Evolutionary conservation across 2,329 filamentous ascomycete species (phyloP).

Genomic region (Penicillium sp.): DNA sequence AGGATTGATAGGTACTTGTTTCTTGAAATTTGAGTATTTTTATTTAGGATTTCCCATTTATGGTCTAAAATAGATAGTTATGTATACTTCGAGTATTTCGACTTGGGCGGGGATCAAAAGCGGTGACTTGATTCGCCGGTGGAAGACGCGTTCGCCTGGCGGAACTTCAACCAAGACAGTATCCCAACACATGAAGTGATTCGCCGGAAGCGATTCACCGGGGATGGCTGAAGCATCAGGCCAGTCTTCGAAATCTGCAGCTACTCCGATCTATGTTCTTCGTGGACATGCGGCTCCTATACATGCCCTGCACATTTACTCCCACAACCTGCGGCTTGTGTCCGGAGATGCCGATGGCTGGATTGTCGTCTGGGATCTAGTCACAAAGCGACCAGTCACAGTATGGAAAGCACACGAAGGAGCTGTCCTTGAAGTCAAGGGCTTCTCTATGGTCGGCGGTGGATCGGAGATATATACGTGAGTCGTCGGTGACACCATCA

Average conservation of each 20-base stretch:
- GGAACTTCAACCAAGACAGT: background rate
- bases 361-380: slow-evolving; percentile 82
- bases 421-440: slow-evolving; percentile 73
- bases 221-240: slow-evolving; percentile 13
- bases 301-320: slow-evolving; percentile 75
- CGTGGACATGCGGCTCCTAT: slow-evolving; percentile 83
- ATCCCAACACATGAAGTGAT: background rate
- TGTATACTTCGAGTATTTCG: too few relatives aligned
- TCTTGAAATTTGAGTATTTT: too few relatives aligned
- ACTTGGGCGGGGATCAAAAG: background rate
- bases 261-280: slow-evolving; percentile 71
- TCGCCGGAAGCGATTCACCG: background rate
- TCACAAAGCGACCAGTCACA: slow-evolving; percentile 76
- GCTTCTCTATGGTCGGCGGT: slow-evolving; percentile 54
- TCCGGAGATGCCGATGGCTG: slow-evolving; percentile 92
- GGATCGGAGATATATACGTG: slow-evolving; percentile 81
- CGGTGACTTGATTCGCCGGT: background rate
- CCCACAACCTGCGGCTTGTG: slow-evolving; percentile 73
- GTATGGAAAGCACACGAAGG: slow-evolving; percentile 86
- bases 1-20: too few relatives aligned
- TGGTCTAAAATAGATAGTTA: too few relatives aligned
- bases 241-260: slow-evolving; percentile 44
- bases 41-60: too few relatives aligned
- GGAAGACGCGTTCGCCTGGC: background rate
- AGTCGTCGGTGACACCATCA: slow-evolving; percentile 39